Percentiles rank a stretch among this genome's conserved stretches.
Conservation (phyloP, 306 rosid genomes). For the Oemleria cerasiformis region DNA sequence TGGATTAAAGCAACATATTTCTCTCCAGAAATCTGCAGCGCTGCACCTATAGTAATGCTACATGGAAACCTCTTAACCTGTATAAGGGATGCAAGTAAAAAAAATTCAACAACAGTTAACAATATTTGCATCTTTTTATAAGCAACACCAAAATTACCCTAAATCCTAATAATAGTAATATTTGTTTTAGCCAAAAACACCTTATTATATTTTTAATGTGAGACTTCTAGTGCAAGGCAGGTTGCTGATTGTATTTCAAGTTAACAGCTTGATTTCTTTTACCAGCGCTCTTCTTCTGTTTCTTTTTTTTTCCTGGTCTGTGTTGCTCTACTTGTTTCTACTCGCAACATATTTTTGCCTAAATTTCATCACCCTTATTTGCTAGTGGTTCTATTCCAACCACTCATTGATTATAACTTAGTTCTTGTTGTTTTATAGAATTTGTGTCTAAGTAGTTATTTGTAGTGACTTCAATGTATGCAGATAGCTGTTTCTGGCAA, state of each 20-base stretch:
- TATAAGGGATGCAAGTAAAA: not conserved
- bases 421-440: constrained; percentile 10
- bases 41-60: not conserved
- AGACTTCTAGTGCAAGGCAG: not conserved
- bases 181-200: not conserved
- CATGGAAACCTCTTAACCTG: not conserved
- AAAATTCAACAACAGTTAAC: not conserved
- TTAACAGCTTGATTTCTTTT: not conserved
- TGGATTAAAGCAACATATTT: not conserved
- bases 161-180: not conserved
- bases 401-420: not conserved
- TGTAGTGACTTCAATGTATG: constrained; percentile 18
- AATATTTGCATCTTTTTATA: not conserved
- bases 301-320: not conserved
- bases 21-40: constrained; percentile 4
- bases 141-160: not conserved
- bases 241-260: not conserved
- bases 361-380: not conserved
- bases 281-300: too few species aligned
- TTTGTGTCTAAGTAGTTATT: constrained; percentile 5
- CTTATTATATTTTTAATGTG: not conserved
- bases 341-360: not conserved
- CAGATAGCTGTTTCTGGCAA: constrained; percentile 96
- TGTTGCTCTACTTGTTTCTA: not conserved
- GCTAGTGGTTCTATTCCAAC: not conserved